These are phyloP conservation scores for Serendipita sp. DNA, from an alignment of 768 basidiomycete genomes.

Conservation along the genomic window DNA sequence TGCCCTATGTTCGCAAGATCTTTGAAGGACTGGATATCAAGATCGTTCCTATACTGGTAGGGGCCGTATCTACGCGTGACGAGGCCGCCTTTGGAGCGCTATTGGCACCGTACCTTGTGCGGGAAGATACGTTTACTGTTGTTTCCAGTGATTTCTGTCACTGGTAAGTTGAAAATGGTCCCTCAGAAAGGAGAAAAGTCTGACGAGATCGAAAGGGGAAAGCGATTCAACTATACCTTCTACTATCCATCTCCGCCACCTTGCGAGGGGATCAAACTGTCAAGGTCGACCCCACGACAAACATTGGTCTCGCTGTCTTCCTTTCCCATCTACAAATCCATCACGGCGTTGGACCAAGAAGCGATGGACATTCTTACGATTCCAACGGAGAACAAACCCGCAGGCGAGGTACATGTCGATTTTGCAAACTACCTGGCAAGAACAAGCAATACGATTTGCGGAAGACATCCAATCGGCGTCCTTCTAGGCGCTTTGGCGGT, in stretches of 20 bases:
- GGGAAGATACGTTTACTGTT: slow-evolving; percentile 71
- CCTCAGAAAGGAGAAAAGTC: background rate
- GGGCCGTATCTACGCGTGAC: slow-evolving; percentile 43
- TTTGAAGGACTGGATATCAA: slow-evolving; percentile 65
- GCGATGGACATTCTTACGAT: slow-evolving; percentile 61
- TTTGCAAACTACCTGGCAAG: slow-evolving; percentile 53
- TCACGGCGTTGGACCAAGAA: slow-evolving; percentile 70
- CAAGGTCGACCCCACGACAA: slow-evolving; percentile 26
- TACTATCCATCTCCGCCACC: slow-evolving; percentile 54
- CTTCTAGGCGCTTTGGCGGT: slow-evolving; percentile 59
- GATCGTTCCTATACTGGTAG: slow-evolving; percentile 85
- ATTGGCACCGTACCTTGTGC: slow-evolving; percentile 64
- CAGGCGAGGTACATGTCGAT: slow-evolving; percentile 36
- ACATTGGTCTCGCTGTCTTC: slow-evolving; percentile 18
- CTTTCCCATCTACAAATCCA: slow-evolving; percentile 70
- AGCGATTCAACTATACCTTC: slow-evolving; percentile 72
- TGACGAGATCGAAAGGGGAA: slow-evolving; percentile 39
- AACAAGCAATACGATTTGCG: slow-evolving; percentile 94
- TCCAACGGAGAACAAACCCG: slow-evolving; percentile 30
- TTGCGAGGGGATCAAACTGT: slow-evolving; percentile 36
- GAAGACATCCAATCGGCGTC: slow-evolving; percentile 89
- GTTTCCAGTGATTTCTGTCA: slow-evolving; percentile 97
- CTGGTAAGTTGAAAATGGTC: slow-evolving; percentile 43
- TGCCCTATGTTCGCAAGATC: slow-evolving; percentile 75
- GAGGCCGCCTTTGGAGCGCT: slow-evolving; percentile 53